Evolutionary conservation across 106 monocot species (phyloP).

Genomic region (Triglochin maritima): DNA sequence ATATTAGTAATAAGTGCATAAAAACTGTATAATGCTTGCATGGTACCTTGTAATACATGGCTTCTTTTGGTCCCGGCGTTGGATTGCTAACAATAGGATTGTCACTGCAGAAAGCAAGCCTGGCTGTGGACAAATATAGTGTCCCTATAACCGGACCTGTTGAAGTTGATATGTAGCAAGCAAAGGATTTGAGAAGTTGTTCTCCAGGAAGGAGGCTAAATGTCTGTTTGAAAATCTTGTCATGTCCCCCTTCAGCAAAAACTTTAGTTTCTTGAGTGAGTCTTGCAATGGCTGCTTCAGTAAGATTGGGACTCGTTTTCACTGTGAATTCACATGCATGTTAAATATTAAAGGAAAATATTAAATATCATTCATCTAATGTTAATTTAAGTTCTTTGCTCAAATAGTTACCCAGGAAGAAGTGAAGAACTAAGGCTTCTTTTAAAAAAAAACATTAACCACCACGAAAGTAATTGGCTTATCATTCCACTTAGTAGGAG

Average conservation of each 20-base stretch:
- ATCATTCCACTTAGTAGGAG: too few species aligned
- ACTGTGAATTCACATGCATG: constrained; percentile 22
- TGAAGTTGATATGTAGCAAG: constrained; percentile 82
- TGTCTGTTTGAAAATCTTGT: constrained; percentile 57
- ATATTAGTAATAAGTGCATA: too few species aligned
- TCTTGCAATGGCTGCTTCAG: constrained; percentile 65
- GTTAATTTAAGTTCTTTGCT: background rate
- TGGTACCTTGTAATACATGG: constrained; percentile 62
- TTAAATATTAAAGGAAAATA: background rate
- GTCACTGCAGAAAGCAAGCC: constrained; percentile 78
- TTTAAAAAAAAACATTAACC: too few species aligned
- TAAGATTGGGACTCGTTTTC: constrained; percentile 52
- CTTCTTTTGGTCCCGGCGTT: constrained; percentile 37
- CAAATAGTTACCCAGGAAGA: background rate
- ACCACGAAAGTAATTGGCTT: too few species aligned
- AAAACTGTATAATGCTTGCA: too few species aligned
- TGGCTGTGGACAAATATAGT: constrained; percentile 52
- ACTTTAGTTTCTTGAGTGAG: constrained; percentile 71
- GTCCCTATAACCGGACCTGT: constrained; percentile 84
- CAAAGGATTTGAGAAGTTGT: constrained; percentile 55
- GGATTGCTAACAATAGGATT: constrained; percentile 33
- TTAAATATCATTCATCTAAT: background rate
- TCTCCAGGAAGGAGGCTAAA: constrained; percentile 61
- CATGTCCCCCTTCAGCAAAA: constrained; percentile 71
- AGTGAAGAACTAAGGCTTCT: background rate